Base-by-base conservation (phyloP, 345 rosid species). In the Hibiscus tridactylites region DNA sequence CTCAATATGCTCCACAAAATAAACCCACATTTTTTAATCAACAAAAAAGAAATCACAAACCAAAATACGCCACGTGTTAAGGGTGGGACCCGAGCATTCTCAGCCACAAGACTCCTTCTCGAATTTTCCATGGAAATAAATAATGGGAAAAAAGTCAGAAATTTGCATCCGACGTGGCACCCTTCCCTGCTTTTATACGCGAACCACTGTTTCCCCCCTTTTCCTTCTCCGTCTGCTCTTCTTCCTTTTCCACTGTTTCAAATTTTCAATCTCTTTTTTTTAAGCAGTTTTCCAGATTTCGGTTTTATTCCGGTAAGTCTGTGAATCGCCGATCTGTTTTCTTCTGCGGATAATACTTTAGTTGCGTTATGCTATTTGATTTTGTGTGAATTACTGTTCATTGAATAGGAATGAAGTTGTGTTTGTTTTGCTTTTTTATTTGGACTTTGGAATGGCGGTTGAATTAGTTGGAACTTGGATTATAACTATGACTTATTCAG, bases 61-160 rank as follows among this genome's bases (percentile, higher is more conserved):
- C 17, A 31, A 19, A 31, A 70, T 13, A 3, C 61, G 78, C 79
- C 87, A 78, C 87, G 79, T 79, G 87, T 75, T 73, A 0, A 3
- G 17, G 0, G 44, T 39, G 44, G 62, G 42, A 8, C 69, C 44
- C 74, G 65, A 56, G 49, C 68, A 33, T 76, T 85, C 83, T 78
- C 77, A 81, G 87, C 93, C 93, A 85, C 90, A 78, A 79, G 83
- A 79, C 77, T 56, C 68, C 83, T 81, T 88, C 87, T 81, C 78
- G 90, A 84, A 74, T 77, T 78, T 79, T 85, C 85, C 75, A 39
- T 71, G 35, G 6, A 58, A 58, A 1, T 1, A 33, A 74, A 71
- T 76, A 6, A 64, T 47, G 24, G 9, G 70, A 19, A 3, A 53
- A 49, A 33, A 37, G 44, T 11, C 50, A 67, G n/a, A 73, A 73